Percentiles rank a stretch among this genome's conserved stretches.
Evolutionary conservation across 164 flowering plant genomes (phyloP).

Genomic region (Vitis amurensis): DNA sequence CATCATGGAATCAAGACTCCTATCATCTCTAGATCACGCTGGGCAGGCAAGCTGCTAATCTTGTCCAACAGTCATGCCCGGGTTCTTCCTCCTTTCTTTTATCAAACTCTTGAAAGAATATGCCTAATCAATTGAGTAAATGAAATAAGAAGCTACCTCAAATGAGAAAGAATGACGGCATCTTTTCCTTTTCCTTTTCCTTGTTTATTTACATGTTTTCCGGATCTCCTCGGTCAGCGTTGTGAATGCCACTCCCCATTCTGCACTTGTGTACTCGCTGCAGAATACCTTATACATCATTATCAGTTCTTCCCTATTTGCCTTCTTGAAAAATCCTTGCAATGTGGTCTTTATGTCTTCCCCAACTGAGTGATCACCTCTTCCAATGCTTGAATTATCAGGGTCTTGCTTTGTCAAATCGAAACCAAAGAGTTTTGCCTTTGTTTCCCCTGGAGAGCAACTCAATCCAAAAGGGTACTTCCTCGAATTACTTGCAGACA

Average conservation of each 20-base stretch:
- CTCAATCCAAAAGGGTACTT: constrained; percentile 9
- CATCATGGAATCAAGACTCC: too few relatives aligned
- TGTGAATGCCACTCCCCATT: constrained; percentile 40
- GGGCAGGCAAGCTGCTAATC: too few relatives aligned
- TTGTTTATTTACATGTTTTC: constrained; percentile 23
- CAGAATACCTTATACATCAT: constrained; percentile 45
- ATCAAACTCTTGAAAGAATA: constrained; percentile 17
- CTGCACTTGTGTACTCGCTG: constrained; percentile 35
- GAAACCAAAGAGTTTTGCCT: constrained; percentile 16
- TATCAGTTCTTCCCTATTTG: constrained; percentile 42
- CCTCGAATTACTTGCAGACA: neutral
- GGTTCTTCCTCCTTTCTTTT: neutral
- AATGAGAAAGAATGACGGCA: constrained; percentile 15
- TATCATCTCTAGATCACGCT: too few relatives aligned
- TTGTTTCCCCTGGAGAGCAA: constrained; percentile 16
- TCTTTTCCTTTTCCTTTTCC: neutral
- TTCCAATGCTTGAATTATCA: constrained; percentile 4
- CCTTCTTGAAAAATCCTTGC: constrained; percentile 54
- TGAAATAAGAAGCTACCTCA: constrained; percentile 5
- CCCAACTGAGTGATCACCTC: constrained; percentile 15
- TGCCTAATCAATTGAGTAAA: constrained; percentile 8
- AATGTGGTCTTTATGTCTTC: constrained; percentile 29
- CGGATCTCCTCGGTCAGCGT: constrained; percentile 47
- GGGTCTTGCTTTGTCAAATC: constrained; percentile 21
- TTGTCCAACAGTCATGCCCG: neutral